Conservation (phyloP, 305 asterid genomes). For the Plantago coronopus region DNA sequence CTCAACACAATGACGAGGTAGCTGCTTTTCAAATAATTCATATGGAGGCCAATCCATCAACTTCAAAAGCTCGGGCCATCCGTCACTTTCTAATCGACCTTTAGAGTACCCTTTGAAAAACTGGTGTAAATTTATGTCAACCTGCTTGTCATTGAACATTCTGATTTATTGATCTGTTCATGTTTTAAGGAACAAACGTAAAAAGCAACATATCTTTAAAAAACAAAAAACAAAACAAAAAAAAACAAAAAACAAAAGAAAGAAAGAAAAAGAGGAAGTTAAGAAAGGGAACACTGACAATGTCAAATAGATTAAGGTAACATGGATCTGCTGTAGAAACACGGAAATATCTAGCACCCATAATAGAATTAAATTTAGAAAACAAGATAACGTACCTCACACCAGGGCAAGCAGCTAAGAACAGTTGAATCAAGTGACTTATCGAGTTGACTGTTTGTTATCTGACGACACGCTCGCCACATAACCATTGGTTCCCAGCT, state of each 20-base stretch:
- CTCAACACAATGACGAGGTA: constrained; percentile 79
- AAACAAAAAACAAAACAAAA: too few relatives aligned
- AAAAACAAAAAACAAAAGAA: too few relatives aligned
- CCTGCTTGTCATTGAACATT: constrained; percentile 42
- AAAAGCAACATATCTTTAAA: too few relatives aligned
- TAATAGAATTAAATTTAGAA: neutral
- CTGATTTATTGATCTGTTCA: constrained; percentile 19
- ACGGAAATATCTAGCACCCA: neutral
- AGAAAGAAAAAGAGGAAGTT: too few relatives aligned
- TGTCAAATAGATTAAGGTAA: too few relatives aligned
- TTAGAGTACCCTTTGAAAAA: constrained; percentile 66
- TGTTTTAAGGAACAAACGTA: neutral
- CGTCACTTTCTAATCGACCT: constrained; percentile 31
- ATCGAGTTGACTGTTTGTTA: neutral
- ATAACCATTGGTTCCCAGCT: constrained; percentile 85
- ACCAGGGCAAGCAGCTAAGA: constrained; percentile 4
- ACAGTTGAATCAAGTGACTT: neutral
- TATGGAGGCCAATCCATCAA: constrained; percentile 91
- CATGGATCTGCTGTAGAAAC: neutral
- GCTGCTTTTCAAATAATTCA: constrained; percentile 50
- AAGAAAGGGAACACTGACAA: too few relatives aligned
- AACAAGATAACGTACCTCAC: constrained; percentile 30
- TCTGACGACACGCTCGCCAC: constrained; percentile 21
- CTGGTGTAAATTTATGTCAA: constrained; percentile 53
- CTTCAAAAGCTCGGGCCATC: constrained; percentile 76